These are phyloP conservation scores for Lactarius hatsudake DNA, from an alignment of 768 basidiomycete species.

Conservation along the genomic window DNA sequence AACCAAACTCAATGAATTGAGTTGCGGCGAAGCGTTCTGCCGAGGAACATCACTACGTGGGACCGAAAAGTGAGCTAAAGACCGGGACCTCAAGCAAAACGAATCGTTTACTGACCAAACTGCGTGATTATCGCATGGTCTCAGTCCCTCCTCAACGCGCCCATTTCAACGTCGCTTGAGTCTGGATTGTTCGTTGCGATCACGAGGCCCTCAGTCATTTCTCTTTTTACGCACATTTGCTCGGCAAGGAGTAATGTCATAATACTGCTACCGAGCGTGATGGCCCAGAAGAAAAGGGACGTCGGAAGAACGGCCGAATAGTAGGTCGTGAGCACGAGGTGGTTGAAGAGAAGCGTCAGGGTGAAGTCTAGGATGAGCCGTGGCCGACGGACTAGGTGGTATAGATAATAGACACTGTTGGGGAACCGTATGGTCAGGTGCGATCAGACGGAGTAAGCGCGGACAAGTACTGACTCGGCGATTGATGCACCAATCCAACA, in stretches of 20 bases:
- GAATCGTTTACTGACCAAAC: constrained; percentile 4
- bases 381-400: constrained; percentile 83
- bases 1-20: background rate
- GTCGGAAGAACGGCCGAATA: constrained; percentile 81
- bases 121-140: constrained; percentile 30
- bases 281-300: constrained; percentile 89
- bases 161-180: constrained; percentile 55
- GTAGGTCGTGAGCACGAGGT: constrained; percentile 92
- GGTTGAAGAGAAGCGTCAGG: constrained; percentile 86
- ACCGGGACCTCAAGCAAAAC: constrained; percentile 2
- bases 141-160: constrained; percentile 46
- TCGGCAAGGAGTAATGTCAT: constrained; percentile 80
- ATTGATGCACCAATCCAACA: constrained; percentile 83
- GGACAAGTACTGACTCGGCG: constrained; percentile 76
- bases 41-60: constrained; percentile 1
- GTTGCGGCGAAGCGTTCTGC: background rate
- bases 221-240: constrained; percentile 85
- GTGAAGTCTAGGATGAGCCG: constrained; percentile 95
- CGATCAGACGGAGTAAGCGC: constrained; percentile 13
- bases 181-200: constrained; percentile 46
- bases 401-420: constrained; percentile 73
- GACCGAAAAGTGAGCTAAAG: background rate
- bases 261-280: constrained; percentile 68
- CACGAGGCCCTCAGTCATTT: constrained; percentile 84
- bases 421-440: constrained; percentile 13